Evolutionary conservation across 192 early-diverging fungal species (phyloP).

Genomic region (Backusella parvicylindrica): DNA sequence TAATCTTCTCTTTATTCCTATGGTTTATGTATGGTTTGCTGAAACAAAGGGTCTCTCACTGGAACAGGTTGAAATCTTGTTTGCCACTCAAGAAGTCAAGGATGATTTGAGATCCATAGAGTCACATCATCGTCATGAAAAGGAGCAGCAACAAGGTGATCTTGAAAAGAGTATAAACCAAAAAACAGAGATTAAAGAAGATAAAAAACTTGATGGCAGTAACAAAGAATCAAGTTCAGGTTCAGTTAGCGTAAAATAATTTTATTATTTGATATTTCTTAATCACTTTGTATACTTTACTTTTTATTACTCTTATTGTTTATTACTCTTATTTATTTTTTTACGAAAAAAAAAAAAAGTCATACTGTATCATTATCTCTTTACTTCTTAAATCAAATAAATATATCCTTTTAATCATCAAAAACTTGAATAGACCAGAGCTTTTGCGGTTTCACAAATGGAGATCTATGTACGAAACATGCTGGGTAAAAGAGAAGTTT

Average conservation of each 20-base stretch:
- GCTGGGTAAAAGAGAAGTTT: not conserved
- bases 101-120: constrained; percentile 9
- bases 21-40: constrained; percentile 65
- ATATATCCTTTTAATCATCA: not conserved
- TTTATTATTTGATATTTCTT: not conserved
- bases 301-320: not conserved
- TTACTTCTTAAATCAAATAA: not conserved
- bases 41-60: constrained; percentile 81
- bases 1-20: constrained; percentile 41
- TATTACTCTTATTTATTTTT: not conserved
- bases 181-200: not conserved
- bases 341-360: not conserved
- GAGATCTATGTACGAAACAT: not conserved
- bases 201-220: not conserved
- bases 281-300: not conserved
- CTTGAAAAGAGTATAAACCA: not conserved
- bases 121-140: constrained; percentile 1
- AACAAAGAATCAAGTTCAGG: not conserved
- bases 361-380: not conserved
- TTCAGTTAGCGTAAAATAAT: not conserved
- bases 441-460: not conserved
- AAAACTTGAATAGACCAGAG: not conserved
- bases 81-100: constrained; percentile 21
- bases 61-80: constrained; percentile 51
- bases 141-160: not conserved